Percentiles rank a stretch among this genome's conserved stretches.
Evolutionary conservation across 2,329 filamentous ascomycete species (phyloP).

Genomic region (Fusarium sp.): DNA sequence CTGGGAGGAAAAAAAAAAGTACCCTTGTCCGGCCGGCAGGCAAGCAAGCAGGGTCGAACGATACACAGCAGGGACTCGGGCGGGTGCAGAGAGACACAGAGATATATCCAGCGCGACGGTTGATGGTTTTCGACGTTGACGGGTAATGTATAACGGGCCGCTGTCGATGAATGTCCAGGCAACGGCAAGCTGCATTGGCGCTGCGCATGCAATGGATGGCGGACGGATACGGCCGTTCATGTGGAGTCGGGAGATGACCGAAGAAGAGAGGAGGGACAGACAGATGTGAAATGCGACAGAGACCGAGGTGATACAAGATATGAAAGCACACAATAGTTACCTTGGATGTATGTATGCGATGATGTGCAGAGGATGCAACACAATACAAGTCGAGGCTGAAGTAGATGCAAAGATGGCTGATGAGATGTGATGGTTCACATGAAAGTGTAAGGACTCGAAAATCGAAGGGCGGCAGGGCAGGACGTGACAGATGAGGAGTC

Average conservation of each 20-base stretch:
- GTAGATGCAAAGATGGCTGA: background rate
- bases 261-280: background rate
- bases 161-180: background rate
- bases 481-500: background rate
- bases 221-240: background rate
- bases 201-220: background rate
- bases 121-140: background rate
- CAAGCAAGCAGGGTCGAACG: constrained; percentile 22
- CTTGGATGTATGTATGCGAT: background rate
- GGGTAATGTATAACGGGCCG: background rate
- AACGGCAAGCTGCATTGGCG: background rate
- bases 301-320: background rate
- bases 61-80: constrained; percentile 18
- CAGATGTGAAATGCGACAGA: background rate
- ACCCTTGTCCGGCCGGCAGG: constrained; percentile 17
- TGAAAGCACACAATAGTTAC: constrained; percentile 1
- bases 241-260: constrained; percentile 6
- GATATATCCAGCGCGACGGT: constrained; percentile 5
- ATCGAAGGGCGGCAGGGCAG: background rate
- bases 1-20: constrained; percentile 15
- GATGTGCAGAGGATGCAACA: background rate
- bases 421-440: constrained; percentile 6
- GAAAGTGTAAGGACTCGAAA: background rate
- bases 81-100: constrained; percentile 8
- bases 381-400: background rate